A percentile compares a stretch with the other conserved stretches of the same genome.
Evolutionary conservation across 164 flowering plant species (phyloP).

Genomic region (Cinnamomum micranthum): DNA sequence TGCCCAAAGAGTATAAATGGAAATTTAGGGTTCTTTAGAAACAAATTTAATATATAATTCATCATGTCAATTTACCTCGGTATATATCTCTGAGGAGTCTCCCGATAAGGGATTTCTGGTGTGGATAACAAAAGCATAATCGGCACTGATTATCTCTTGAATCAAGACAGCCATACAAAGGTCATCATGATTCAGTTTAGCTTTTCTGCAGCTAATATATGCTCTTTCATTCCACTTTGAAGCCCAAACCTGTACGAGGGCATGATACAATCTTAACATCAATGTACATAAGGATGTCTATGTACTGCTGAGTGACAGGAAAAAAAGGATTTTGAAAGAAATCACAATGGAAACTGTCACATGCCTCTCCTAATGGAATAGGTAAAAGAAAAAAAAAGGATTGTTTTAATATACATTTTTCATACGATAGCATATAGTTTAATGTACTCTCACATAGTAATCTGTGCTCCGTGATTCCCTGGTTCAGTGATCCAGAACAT

Average conservation of each 20-base stretch:
- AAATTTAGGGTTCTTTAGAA: neutral
- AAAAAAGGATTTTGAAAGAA: too few relatives aligned
- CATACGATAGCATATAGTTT: too few relatives aligned
- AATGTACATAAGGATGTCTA: too few relatives aligned
- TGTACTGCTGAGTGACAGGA: too few relatives aligned
- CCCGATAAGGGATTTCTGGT: conserved; percentile 32
- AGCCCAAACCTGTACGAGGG: conserved; percentile 26
- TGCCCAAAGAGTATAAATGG: conserved; percentile 10
- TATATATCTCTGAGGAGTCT: conserved; percentile 27
- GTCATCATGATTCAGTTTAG: conserved; percentile 24
- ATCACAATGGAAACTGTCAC: too few relatives aligned
- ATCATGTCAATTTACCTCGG: conserved; percentile 22
- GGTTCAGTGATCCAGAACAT: neutral
- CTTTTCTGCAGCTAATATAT: conserved; percentile 28
- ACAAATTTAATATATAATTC: neutral
- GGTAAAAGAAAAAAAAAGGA: too few relatives aligned
- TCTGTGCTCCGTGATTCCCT: neutral
- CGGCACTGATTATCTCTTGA: conserved; percentile 34
- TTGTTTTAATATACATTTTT: too few relatives aligned
- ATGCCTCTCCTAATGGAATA: too few relatives aligned
- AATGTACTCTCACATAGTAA: too few relatives aligned
- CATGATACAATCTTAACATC: neutral
- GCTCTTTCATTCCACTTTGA: conserved; percentile 40
- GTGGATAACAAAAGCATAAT: conserved; percentile 37
- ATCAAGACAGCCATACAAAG: conserved; percentile 31